Base-by-base conservation (phyloP, 2,329 filamentous ascomycete genomes). In the Lecanoromycetidae sp. region DNA sequence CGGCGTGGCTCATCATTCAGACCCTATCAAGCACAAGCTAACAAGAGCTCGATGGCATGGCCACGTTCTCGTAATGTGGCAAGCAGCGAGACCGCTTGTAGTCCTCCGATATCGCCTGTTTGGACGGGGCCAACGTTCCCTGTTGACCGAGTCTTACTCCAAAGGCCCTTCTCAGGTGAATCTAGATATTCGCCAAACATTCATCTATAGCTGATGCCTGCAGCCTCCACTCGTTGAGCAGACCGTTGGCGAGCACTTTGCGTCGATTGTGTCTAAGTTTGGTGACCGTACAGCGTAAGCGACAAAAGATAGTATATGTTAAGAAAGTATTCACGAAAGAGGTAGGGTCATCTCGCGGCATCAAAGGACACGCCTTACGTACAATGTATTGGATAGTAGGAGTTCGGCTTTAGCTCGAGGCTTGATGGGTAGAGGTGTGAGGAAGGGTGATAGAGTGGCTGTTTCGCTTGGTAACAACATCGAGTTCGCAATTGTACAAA, bases 391-490 rank as follows among this genome's bases (percentile, higher is more conserved):
- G 8, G 85, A 96, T 61, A 66, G 72, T 2, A 72, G 77, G 49
- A 94, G 87, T 53, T 90, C 87, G 68, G 71, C 74, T 2, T 69
- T 94, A 7, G 87, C 87, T 1, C 69, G 74, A 42, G 84, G 85
- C 0, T 67, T 95, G 13, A 66, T 74, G 20, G 76, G 75, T 0
- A 67, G 82, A 0, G 87, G 86, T 3, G 84, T 95, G 1, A 71
- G 67, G 51, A 93, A 88, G 58, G 87, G 87, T 4, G 82, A 93
- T 60, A 75, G 87, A 26, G 84, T 96, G 9, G 88, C 85, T 12
- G 79, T 95, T 22, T 90, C 82, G 51, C 68, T 95, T 43, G 90
- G 90, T 13, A 96, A 94, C 64, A 81, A 79, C 34, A 70, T 82
- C 56, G 87, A 94, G 63, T 90, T 86, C 61, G 86, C 85, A 3